Percentiles rank a stretch among this genome's conserved stretches.
Conservation (phyloP, 768 basidiomycete genomes). For the Crepidotus variabilis region DNA sequence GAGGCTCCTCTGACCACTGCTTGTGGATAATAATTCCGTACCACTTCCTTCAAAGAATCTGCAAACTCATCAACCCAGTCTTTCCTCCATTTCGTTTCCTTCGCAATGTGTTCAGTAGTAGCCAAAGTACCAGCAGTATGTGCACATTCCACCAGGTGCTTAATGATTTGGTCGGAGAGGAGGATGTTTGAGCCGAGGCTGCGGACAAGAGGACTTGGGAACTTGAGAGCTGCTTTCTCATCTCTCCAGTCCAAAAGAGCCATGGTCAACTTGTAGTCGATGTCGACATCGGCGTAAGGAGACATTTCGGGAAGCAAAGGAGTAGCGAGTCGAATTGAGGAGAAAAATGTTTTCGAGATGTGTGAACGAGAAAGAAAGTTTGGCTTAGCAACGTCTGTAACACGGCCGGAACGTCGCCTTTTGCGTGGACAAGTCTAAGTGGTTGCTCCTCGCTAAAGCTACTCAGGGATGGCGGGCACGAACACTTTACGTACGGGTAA, state of each 20-base stretch:
- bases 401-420: background rate
- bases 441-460: background rate
- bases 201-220: background rate
- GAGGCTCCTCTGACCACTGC: background rate
- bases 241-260: background rate
- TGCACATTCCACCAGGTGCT: background rate
- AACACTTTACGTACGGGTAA: background rate
- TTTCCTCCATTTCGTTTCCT: constrained; percentile 1
- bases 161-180: constrained; percentile 1
- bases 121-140: background rate
- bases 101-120: background rate
- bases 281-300: background rate
- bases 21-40: background rate
- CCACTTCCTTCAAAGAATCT: background rate
- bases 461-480: background rate
- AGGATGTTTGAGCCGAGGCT: background rate
- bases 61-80: background rate
- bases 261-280: background rate
- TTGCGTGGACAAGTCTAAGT: background rate
- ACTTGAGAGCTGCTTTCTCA: background rate
- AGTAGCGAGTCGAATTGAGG: background rate
- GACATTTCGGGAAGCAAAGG: background rate
- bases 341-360: background rate
- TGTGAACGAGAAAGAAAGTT: background rate
- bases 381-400: background rate